Evolutionary conservation across 192 early-diverging fungal species (phyloP), one percentile per base, ranked within the genome.

Genomic region (Rhizophagus sp.): DNA sequence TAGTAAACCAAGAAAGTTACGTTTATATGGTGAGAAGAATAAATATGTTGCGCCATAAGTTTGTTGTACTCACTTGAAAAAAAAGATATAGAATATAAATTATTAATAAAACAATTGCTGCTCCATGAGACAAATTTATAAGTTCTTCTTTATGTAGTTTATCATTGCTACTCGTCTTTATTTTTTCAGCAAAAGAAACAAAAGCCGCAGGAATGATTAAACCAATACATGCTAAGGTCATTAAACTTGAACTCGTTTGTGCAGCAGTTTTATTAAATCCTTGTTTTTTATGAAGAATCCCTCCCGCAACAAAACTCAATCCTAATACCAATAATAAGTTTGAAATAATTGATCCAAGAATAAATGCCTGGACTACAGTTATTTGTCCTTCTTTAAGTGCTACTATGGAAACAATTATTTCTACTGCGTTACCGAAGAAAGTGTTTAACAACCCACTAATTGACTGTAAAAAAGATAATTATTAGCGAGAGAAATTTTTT

Each of bases 301-400:
- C 96, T 62, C 96, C 96, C 71, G 88, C 87, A 61, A 97, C 87
- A 87, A 97, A 97, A 76, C 93, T 94, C 78, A 94, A 87, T 36
- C 97, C 97, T 4, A 95, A 85, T 4, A 97, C 84, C 76, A 97
- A 85, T 24, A 97, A 83, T 63, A 98, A 75, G 83, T 97, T 98
- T 80, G 93, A 94, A 13, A 98, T 86, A 69, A 98, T 93, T 10
- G 95, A 96, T 57, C 97, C 97, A 1, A 97, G 82, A 73, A 97
- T 88, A 50, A 93, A 95, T 1, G 97, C 91, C 79, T 97, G 92
- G 47, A 98, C 96, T 67, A 98, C 93, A 36, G 85, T 81, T 17
- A 97, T 85, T 69, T 96, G 85, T 73, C 91, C 91, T 80, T 93
- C 84, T 12, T 89, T 88, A 49, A 99, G 87, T 8, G 96, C 95